Conservation (phyloP, 2,329 filamentous ascomycete genomes). For the Cladophialophora psammophila region DNA sequence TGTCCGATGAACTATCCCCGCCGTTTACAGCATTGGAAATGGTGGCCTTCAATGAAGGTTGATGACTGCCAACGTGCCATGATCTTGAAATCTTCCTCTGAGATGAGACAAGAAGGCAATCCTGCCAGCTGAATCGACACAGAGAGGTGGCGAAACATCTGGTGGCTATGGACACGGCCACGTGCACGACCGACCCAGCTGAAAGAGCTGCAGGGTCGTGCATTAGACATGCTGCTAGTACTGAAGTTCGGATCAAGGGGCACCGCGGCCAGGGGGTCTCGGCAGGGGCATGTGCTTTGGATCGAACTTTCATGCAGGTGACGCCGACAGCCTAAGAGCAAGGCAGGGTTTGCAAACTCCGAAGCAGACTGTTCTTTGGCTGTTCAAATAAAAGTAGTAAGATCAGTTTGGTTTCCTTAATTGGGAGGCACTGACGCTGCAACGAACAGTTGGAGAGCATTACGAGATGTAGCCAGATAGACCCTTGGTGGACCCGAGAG, state of each 20-base stretch:
- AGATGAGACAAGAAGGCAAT: not conserved
- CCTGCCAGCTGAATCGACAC: not conserved
- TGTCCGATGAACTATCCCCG: conserved; percentile 47
- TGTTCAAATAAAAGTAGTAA: no score
- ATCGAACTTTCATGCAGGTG: not conserved
- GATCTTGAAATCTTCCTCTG: not conserved
- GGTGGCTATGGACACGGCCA: not conserved
- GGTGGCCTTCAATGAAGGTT: not conserved
- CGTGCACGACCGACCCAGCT: conserved; percentile 11
- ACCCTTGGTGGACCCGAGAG: no score
- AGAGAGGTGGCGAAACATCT: conserved; percentile 4
- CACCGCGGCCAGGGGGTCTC: not conserved
- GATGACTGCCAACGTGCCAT: not conserved
- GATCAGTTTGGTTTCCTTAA: no score
- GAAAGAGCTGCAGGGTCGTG: conserved; percentile 13
- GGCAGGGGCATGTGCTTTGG: not conserved
- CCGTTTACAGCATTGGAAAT: not conserved
- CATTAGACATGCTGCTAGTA: conserved; percentile 4
- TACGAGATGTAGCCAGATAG: no score
- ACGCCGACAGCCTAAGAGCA: not conserved
- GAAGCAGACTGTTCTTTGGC: no score
- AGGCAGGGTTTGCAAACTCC: not conserved
- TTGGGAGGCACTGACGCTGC: no score
- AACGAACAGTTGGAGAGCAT: no score
- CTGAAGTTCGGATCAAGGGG: not conserved